phyloP scores from a whole-genome alignment of 805 yeast species.

The Yamadazyma phyllophila region DNA sequence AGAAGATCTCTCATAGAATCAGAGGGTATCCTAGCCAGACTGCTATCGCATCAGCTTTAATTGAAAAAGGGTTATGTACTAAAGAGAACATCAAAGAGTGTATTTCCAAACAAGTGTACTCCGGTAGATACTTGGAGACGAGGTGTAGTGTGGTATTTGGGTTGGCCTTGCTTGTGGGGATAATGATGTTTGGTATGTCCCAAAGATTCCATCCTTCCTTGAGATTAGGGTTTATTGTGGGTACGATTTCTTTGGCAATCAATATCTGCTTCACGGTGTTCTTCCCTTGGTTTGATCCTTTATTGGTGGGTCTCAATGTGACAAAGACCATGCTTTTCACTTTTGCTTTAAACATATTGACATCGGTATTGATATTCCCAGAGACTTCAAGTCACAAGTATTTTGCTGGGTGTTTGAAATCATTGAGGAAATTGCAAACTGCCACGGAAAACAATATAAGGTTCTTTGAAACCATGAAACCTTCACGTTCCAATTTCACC shows the following conservation, averaged over 20 bases:
- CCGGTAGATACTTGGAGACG: slow-evolving; percentile 27
- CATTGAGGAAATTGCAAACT: slow-evolving; percentile 14
- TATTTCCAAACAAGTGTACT: slow-evolving; percentile 18
- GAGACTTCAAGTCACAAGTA: slow-evolving; percentile 23
- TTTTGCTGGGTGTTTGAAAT: slow-evolving; percentile 17
- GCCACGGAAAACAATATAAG: slow-evolving; percentile 20
- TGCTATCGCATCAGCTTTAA: slow-evolving; percentile 16
- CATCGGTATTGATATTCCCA: slow-evolving; percentile 25
- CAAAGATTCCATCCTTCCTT: slow-evolving; percentile 18
- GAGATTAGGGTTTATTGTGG: slow-evolving; percentile 20
- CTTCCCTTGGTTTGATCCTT: slow-evolving; percentile 27
- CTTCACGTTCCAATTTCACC: slow-evolving; percentile 23
- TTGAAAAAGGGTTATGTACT: slow-evolving; percentile 27
- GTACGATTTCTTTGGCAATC: slow-evolving; percentile 22
- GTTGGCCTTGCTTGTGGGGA: slow-evolving; percentile 22
- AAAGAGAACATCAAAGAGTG: slow-evolving; percentile 19
- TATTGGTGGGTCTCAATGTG: slow-evolving; percentile 17
- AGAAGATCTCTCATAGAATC: slow-evolving; percentile 23
- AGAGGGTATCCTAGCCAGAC: slow-evolving; percentile 24
- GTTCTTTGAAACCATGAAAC: slow-evolving; percentile 25
- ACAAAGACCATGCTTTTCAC: slow-evolving; percentile 26
- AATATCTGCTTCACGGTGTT: slow-evolving; percentile 24
- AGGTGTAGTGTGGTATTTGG: slow-evolving; percentile 22
- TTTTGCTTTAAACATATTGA: slow-evolving; percentile 20
- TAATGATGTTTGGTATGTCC: slow-evolving; percentile 22